Conservation (phyloP, 257 asterid species). For the Ilex aquifolium region DNA sequence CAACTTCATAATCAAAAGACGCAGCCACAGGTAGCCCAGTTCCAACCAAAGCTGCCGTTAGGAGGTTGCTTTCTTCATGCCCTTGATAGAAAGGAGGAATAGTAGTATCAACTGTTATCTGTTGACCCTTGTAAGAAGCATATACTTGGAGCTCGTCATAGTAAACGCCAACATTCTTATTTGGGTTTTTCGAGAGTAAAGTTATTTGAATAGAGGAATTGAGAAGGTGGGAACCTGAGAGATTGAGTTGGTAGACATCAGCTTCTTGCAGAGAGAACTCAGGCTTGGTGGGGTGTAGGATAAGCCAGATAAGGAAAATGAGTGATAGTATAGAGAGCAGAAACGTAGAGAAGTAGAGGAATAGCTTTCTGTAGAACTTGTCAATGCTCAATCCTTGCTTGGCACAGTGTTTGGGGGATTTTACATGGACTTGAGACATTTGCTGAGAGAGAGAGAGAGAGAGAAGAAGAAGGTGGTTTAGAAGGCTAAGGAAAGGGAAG, state of each 20-base stretch:
- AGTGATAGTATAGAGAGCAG: constrained; percentile 56
- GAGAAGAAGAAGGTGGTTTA: constrained; percentile 2
- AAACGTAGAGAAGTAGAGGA: constrained; percentile 41
- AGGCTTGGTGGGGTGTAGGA: constrained; percentile 79
- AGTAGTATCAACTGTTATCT: constrained; percentile 46
- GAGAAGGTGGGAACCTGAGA: constrained; percentile 52
- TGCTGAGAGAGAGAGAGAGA: constrained; percentile 8
- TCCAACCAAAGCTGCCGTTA: constrained; percentile 59
- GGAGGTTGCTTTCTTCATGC: constrained; percentile 51
- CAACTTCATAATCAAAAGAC: constrained; percentile 56
- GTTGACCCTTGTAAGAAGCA: constrained; percentile 74
- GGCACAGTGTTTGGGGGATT: constrained; percentile 86
- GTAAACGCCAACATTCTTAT: constrained; percentile 71
- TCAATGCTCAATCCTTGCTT: constrained; percentile 28
- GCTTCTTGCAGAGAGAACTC: constrained; percentile 57
- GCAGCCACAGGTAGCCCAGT: constrained; percentile 62
- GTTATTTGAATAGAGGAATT: constrained; percentile 76
- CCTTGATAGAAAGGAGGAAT: constrained; percentile 79
- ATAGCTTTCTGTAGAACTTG: constrained; percentile 43
- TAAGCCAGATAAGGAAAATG: constrained; percentile 61
- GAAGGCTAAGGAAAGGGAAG: constrained; percentile 20
- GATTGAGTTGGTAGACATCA: constrained; percentile 64
- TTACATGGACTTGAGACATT: constrained; percentile 69
- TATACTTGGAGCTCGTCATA: constrained; percentile 55
- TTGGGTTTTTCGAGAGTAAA: constrained; percentile 61